A percentile compares a stretch with the other conserved stretches of the same genome.
phyloP scores from a whole-genome alignment of 23 red algal species.

The Cyanidioschyzon merolae region DNA sequence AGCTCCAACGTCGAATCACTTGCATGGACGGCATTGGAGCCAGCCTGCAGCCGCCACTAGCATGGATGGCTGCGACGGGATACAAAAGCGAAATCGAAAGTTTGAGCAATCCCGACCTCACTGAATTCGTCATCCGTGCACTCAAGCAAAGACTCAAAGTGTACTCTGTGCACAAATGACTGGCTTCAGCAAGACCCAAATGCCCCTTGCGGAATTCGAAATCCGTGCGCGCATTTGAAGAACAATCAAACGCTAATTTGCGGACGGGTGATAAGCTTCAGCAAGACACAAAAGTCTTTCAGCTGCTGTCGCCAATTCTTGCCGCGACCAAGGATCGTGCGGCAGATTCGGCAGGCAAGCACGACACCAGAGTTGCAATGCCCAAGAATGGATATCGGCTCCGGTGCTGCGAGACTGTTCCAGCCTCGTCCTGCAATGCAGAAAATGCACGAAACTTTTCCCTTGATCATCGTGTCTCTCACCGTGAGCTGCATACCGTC shows the following conservation, averaged over 20 bases:
- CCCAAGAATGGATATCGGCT: constrained; percentile 7
- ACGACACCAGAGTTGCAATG: background rate
- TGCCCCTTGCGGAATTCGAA: background rate
- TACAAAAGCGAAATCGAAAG: background rate
- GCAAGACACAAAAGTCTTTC: background rate
- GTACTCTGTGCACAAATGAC: background rate
- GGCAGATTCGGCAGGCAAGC: background rate
- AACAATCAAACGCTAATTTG: background rate
- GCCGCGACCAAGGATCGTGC: background rate
- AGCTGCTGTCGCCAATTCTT: background rate
- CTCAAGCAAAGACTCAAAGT: background rate
- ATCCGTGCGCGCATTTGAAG: background rate
- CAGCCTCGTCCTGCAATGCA: background rate
- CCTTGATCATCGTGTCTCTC: background rate
- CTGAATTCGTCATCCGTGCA: background rate
- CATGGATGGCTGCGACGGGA: background rate
- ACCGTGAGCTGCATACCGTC: background rate
- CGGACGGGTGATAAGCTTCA: background rate
- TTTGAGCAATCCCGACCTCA: background rate
- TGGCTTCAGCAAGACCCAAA: background rate
- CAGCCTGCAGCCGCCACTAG: background rate
- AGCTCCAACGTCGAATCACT: background rate
- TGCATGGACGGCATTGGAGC: background rate
- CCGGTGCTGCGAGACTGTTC: background rate
- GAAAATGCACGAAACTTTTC: background rate